Base-by-base conservation (phyloP, 2,329 filamentous ascomycete genomes). In the Orbilia ellipsospora region DNA sequence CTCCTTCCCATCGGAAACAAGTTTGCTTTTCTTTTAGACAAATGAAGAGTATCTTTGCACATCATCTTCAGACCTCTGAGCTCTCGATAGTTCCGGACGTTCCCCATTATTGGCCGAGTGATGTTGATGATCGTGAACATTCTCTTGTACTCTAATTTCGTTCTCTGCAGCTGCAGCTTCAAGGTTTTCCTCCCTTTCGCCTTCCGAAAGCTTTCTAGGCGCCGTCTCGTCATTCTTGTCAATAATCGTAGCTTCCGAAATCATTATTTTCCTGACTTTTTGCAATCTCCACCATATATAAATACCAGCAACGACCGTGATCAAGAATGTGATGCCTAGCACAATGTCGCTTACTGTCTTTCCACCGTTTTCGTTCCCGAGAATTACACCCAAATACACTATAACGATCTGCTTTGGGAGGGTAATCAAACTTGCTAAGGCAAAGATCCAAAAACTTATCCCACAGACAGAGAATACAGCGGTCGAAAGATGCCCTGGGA, bases 381-480 rank as follows among this genome's bases (percentile, higher is more conserved):
- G 79, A 7, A 84, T 80, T 4, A 83, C 82, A 28, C 83, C 83
- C 3, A 84, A 77, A 69, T 84, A 84, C 28, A 84, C 82, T 57
- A 84, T 80, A 44, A 84, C 81, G 67, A 84, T 81, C 73, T 84
- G 83, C 76, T 84, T 84, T 2, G 83, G 83, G 1, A 84, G 79
- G 4, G 83, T 83, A 45, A 84, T 65, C 77, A 83, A 81, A 15
- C 82, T 84, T 2, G 83, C 82, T 56, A 84, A 64, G 66, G 81
- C 80, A 60, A 83, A 84, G 63, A 81, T 78, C 82, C 82, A 83
- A 78, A 84, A 84, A 55, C 81, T 82, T 44, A 84, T 82, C 65
- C 83, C 81, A 79, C 82, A 83, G 28, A 82, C 83, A 8, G 83
- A 82, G 73, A 84, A 84, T 28, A 84, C 82, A n/a, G 83, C 83